Base-by-base conservation (phyloP, 305 asterid genomes). In the Fraxinus sp. region DNA sequence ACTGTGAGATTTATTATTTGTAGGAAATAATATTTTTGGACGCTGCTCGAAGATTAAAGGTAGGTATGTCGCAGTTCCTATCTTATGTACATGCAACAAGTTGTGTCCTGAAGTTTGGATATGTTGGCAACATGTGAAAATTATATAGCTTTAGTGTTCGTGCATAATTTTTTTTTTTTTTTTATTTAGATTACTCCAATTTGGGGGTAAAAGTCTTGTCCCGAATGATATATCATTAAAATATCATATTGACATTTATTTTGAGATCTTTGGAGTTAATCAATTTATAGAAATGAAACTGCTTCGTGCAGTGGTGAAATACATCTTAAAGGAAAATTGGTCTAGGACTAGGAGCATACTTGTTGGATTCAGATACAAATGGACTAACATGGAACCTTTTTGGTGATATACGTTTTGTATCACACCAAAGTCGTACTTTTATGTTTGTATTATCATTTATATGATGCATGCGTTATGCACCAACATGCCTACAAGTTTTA, bases 1-100 rank as follows among this genome's bases (percentile, higher is more conserved):
- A 85, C 84, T 22, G 18, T 81, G 62, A 26, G 22, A 78, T 78
- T 85, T 83, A 57, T 86, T 89, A 39, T 79, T 78, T 87, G 86
- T 81, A 96, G 99, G 99, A 96, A 90, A 86, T 87, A 73, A 93
- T 96, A 86, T 96, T 96, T 86, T 33, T 88, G 90, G 97, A 96
- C 81, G 91, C 98, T 83, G 93, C 97, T 82, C 84, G 84, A 84
- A 90, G 90, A 87, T 87, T 96, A 88, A 91, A 94, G 99, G 99
- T 94, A 84, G 77, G 89, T 82, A 83, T 78, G 79, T 78, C 76
- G 74, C 71, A 59, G 72, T 86, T 80, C 76, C 10, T 32, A 33
- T 32, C 44, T 30, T 14, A 71, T 14, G 44, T 71, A 71, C 13
- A 14, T 71, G 39, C 24, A 71, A 71, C 76, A 14, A 71, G 41